A percentile compares a stretch with the other conserved stretches of the same genome.
Conservation (phyloP, 2,329 filamentous ascomycete genomes). For the Fusarium nisikadoi region DNA sequence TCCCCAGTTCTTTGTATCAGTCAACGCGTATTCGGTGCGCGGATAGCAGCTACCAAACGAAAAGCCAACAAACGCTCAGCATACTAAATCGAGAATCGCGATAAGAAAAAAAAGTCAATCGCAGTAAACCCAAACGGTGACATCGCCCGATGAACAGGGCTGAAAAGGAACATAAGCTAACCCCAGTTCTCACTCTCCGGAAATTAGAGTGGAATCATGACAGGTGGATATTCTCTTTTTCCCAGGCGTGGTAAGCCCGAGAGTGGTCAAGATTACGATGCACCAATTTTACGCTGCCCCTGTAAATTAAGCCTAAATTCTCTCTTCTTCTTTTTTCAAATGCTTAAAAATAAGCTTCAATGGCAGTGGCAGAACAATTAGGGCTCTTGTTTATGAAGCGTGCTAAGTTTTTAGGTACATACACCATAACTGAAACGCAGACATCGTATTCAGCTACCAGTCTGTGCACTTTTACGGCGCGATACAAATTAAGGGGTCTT, state of each 20-base stretch:
- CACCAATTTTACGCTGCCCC: background rate
- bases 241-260: background rate
- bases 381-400: background rate
- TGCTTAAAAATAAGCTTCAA: slow-evolving; percentile 34
- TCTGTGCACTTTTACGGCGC: background rate
- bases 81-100: background rate
- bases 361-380: slow-evolving; percentile 4
- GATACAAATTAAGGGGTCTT: background rate
- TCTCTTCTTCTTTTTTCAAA: slow-evolving; percentile 9
- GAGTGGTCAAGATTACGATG: background rate
- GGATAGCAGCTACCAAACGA: background rate
- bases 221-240: background rate
- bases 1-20: background rate
- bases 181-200: background rate
- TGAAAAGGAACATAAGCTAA: background rate
- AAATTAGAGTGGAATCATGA: slow-evolving; percentile 27
- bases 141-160: slow-evolving; percentile 4
- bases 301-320: background rate
- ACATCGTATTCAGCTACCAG: background rate
- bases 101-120: background rate
- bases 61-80: background rate
- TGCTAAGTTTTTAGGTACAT: background rate
- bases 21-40: background rate
- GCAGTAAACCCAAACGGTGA: background rate
- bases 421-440: background rate